Conservation (phyloP, 805 yeast genomes). For the Yamadazyma sp. region DNA sequence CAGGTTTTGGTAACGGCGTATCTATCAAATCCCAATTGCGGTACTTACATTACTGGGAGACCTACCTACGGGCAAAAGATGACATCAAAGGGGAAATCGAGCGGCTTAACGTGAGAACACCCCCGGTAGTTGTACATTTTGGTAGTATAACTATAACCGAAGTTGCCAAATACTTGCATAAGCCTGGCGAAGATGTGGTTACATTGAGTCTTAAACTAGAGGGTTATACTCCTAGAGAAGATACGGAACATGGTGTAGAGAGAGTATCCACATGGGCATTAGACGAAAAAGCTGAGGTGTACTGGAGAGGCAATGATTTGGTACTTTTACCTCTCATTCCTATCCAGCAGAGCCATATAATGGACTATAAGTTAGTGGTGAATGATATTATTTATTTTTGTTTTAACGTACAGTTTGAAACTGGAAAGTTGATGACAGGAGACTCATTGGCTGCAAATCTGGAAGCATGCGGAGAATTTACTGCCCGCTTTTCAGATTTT, state of each 20-base stretch:
- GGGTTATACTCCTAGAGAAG: slow-evolving; percentile 1
- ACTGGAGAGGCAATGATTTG: too few species aligned
- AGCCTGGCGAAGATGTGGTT: neutral
- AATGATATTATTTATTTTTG: slow-evolving; percentile 26
- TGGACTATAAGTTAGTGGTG: slow-evolving; percentile 20
- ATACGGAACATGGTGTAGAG: slow-evolving; percentile 6
- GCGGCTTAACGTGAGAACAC: neutral
- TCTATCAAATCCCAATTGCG: slow-evolving; percentile 69
- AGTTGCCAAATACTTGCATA: neutral
- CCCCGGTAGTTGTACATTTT: slow-evolving; percentile 2
- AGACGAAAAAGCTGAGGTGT: too few species aligned
- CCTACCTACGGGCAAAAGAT: neutral
- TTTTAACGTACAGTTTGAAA: slow-evolving; percentile 24
- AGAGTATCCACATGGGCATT: too few species aligned
- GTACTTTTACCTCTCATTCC: too few species aligned
- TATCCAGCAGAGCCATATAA: too few species aligned
- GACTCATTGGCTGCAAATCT: too few species aligned
- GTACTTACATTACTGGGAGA: slow-evolving; percentile 56
- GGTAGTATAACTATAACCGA: neutral
- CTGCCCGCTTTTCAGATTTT: too few species aligned
- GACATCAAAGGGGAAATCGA: neutral
- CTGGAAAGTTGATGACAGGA: too few species aligned
- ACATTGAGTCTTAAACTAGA: neutral
- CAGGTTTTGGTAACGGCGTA: slow-evolving; percentile 62
- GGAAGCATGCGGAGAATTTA: too few species aligned